These are phyloP conservation scores for Ustilago shanxiensis DNA, from an alignment of 1,284 basidiomycete genomes.

Conservation along the genomic window DNA sequence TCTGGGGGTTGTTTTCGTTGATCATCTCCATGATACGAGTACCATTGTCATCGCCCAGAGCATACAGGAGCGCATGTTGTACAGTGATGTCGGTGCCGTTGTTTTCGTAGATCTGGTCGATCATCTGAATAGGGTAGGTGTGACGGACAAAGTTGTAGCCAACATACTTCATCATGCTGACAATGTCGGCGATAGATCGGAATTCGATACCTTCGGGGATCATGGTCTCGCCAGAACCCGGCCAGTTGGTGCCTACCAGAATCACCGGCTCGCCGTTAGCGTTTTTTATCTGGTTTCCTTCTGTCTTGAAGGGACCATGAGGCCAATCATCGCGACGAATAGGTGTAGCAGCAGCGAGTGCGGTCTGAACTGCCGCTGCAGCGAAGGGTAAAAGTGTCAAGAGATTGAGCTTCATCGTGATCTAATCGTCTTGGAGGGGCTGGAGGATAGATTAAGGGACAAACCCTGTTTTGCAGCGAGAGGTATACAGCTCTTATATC, in stretches of 20 bases:
- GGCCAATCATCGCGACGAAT: conserved; percentile 36
- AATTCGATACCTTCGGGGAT: conserved; percentile 47
- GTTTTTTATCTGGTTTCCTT: conserved; percentile 43
- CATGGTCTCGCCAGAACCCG: conserved; percentile 45
- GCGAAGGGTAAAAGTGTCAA: conserved; percentile 22
- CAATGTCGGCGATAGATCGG: conserved; percentile 32
- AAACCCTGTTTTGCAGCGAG: not conserved
- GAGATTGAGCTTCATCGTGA: conserved; percentile 33
- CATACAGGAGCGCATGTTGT: conserved; percentile 23
- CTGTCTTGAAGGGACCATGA: conserved; percentile 33
- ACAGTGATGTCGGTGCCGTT: conserved; percentile 36
- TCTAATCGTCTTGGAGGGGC: not conserved
- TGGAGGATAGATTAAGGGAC: not conserved
- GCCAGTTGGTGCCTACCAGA: conserved; percentile 49
- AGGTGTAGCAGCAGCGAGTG: conserved; percentile 17
- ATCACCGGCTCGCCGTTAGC: conserved; percentile 36
- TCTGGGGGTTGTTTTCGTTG: conserved; percentile 32
- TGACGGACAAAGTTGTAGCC: conserved; percentile 52
- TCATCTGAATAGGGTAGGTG: conserved; percentile 49
- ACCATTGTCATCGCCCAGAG: conserved; percentile 35
- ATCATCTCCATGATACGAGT: conserved; percentile 42
- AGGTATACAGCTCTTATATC: no score
- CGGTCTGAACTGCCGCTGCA: conserved; percentile 19
- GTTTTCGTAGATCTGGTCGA: conserved; percentile 54
- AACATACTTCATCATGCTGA: conserved; percentile 37